These are phyloP conservation scores for Knoxia roxburghii DNA, from an alignment of 257 asterid species.

Conservation along the genomic window DNA sequence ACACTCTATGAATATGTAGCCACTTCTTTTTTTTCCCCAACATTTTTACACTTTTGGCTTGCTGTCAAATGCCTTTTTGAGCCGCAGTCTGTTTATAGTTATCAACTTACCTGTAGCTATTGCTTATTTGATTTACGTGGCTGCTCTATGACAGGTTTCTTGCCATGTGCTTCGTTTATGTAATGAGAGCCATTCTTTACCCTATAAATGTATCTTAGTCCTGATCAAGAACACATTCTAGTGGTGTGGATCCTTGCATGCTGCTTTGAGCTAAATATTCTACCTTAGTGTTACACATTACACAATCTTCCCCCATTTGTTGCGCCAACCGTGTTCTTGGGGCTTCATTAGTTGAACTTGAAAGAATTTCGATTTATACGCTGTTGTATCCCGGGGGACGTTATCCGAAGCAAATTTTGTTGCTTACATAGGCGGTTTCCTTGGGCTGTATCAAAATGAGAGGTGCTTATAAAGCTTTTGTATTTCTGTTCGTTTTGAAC, in stretches of 20 bases:
- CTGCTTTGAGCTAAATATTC: not conserved
- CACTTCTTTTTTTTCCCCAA: too few species aligned
- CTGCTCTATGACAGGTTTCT: not conserved
- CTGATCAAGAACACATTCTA: not conserved
- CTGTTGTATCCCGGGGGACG: not conserved
- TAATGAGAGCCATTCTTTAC: not conserved
- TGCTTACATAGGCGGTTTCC: not conserved
- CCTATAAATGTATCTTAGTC: not conserved
- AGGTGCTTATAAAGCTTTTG: not conserved
- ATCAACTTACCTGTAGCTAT: not conserved
- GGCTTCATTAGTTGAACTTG: not conserved
- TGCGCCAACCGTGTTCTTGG: not conserved
- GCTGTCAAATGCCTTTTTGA: not conserved
- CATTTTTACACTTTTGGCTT: not conserved
- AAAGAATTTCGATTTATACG: not conserved
- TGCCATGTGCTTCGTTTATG: not conserved
- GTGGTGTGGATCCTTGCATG: not conserved
- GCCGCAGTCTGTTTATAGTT: not conserved
- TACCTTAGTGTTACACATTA: too few species aligned
- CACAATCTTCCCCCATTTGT: not conserved
- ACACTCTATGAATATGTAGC: not conserved
- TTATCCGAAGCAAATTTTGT: slow-evolving; percentile 1
- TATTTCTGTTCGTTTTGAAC: not conserved
- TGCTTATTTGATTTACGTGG: not conserved
- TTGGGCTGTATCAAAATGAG: not conserved